phyloP scores from a whole-genome alignment of 768 basidiomycete genomes.

The Serendipita sp. region DNA sequence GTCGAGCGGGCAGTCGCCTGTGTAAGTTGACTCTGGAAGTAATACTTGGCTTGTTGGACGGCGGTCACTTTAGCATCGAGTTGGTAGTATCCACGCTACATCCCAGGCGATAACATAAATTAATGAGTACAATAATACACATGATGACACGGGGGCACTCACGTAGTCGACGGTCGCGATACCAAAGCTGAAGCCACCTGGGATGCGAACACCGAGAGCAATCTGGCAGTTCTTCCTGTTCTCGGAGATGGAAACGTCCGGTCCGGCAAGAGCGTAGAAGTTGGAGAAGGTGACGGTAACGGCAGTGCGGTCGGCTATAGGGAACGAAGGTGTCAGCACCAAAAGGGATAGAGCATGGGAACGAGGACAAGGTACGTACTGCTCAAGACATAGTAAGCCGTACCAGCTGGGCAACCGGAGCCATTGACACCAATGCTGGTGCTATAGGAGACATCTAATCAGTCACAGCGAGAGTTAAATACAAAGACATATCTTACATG shows the following conservation, averaged over 20 bases:
- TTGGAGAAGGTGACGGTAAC: not conserved
- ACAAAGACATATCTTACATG: not conserved
- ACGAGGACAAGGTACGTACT: not conserved
- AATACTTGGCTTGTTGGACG: not conserved
- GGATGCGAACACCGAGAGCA: not conserved
- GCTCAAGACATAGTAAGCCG: not conserved
- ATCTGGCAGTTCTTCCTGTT: not conserved
- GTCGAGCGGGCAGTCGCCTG: not conserved
- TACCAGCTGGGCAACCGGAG: not conserved
- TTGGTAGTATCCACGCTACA: slow-evolving; percentile 4
- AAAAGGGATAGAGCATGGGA: no score
- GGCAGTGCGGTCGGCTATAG: not conserved
- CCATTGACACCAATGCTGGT: slow-evolving; percentile 1
- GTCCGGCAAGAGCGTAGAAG: not conserved
- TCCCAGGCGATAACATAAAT: not conserved
- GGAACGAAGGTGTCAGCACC: not conserved
- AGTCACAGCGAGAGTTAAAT: not conserved
- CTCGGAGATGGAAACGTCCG: not conserved
- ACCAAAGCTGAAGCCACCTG: not conserved
- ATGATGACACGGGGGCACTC: not conserved
- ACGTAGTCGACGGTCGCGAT: slow-evolving; percentile 2
- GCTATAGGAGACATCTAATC: not conserved
- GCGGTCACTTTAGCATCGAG: not conserved
- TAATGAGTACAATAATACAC: not conserved
- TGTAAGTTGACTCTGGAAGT: not conserved